Base-by-base conservation (phyloP, 179 eudicot species). In the Patellifolia procumbens region DNA sequence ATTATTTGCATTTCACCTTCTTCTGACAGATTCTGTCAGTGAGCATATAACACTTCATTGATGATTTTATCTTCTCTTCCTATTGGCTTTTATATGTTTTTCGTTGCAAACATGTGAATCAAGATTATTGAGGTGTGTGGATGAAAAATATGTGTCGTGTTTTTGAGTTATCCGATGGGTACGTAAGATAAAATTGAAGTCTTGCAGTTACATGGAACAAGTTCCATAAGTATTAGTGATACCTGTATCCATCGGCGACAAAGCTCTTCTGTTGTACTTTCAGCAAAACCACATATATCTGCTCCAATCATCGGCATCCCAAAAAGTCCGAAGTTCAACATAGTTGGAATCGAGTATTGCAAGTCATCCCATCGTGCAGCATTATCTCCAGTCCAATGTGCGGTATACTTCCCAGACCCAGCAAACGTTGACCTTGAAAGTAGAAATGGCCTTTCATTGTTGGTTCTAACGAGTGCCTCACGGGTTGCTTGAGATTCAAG, bases 341-440 rank as follows among this genome's bases (percentile, higher is more conserved):
- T 86, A 28, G 89, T 67, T 1, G 97, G 90, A 66, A 93, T 91
- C 1, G 91, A 74, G 63, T 91, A 91, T 2, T 83, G 85, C 72
- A 91, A 71, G 70, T 93, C 97, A 37, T 82, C 74, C 97, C 97
- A 93, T 0, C 80, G 86, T 42, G 97, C 94, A 11, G 90, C 87
- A 80, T 88, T 93, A 61, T 93, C 98, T 43, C 98, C 98, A 12
- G 97, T 93, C 98, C 98, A 93, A 76, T 93, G 98, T 24, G 98
- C 98, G 12, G 98, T 77, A 75, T 88, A 91, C 83, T 81, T 89
- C 51, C 97, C 98, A 6, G 98, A 88, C 16, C 98, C 98, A 35
- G 89, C 88, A 66, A 91, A 91, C 13, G 94, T 93, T 0, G 97
- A 93, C 68, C 97, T 83, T 0, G 85, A 74, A 7, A 93, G 83